Evolutionary conservation across 495 filamentous ascomycete species (phyloP).

Genomic region (Penicillium verhagenii): DNA sequence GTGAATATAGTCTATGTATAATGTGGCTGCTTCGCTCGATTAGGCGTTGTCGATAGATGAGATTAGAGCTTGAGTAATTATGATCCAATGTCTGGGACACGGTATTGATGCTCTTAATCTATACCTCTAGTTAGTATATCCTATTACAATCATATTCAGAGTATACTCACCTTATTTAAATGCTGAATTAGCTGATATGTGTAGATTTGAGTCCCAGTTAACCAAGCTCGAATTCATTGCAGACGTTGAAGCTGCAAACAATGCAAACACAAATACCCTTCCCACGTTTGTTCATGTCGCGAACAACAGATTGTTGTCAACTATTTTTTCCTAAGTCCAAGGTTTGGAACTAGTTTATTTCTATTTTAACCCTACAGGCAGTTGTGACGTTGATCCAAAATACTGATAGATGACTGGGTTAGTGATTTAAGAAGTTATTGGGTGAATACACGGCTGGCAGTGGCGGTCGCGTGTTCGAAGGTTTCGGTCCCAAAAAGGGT

Average conservation of each 20-base stretch:
- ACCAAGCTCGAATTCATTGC: neutral
- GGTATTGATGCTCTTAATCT: neutral
- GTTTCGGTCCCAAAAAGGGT: neutral
- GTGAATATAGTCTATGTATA: neutral
- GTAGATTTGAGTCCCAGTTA: neutral
- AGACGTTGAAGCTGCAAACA: conserved; percentile 4
- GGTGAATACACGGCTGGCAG: neutral
- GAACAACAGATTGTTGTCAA: no score
- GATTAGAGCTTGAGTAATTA: neutral
- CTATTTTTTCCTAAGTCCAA: neutral
- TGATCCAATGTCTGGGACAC: neutral
- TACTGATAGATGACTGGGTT: no score
- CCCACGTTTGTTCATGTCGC: neutral
- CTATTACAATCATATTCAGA: neutral
- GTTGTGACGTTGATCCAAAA: no score
- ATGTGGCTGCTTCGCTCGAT: neutral
- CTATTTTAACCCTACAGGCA: no score
- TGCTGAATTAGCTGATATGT: neutral
- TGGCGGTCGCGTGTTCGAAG: neutral
- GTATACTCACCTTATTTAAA: neutral
- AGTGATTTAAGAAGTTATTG: no score
- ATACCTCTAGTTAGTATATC: neutral
- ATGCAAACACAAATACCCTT: neutral
- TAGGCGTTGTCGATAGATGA: neutral
- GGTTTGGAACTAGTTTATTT: no score